Base-by-base conservation (phyloP, 345 rosid genomes). In the Cardamine chenopodiifolia region DNA sequence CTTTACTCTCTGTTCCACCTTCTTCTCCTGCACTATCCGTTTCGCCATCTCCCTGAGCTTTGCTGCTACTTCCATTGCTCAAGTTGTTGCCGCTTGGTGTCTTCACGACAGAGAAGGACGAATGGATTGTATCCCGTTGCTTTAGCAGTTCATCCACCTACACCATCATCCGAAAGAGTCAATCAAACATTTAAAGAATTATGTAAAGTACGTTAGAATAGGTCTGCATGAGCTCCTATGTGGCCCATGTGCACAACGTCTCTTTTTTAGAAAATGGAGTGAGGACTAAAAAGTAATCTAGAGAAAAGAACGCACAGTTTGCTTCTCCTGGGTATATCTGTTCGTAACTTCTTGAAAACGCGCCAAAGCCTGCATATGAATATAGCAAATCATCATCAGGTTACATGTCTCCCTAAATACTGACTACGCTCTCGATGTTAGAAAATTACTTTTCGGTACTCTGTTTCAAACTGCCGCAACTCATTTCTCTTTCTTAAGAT, bases 331-430 rank as follows among this genome's bases (percentile, higher is more conserved):
- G 67, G 84, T 83, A 79, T 96, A 96, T 81, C 88, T 81, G 84
- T 87, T 88, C 73, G 98, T 96, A 26, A 85, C 98, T 83, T 96
- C 99, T 80, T 96, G 99, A 85, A 96, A 96, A 35, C 90, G 96
- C 6, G 88, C 88, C 88, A 92, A 80, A 50, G 97, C 99, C 99
- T 90, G 78, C 84, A 86, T 79, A 81, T 59, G 48, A 40, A 29
- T 34, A 35, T 35, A 49, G 20, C 1, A 57, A 3, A 4, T 71
- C 22, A 77, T 70, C 20, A 77, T 77, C 39, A 71, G 29, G 5
- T 29, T 56, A 56, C 28, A 70, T 65, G 29, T 65, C 62, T 71
- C 18, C 22, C 54, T 56, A 19, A 19, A 35, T n/a, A 58, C 7
- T 44, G 29, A 68, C 34, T 22, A 12, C 44, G 37, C 5, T 57